Evolutionary conservation across 345 rosid species (phyloP).

Genomic region (Gossypium mustelinum): DNA sequence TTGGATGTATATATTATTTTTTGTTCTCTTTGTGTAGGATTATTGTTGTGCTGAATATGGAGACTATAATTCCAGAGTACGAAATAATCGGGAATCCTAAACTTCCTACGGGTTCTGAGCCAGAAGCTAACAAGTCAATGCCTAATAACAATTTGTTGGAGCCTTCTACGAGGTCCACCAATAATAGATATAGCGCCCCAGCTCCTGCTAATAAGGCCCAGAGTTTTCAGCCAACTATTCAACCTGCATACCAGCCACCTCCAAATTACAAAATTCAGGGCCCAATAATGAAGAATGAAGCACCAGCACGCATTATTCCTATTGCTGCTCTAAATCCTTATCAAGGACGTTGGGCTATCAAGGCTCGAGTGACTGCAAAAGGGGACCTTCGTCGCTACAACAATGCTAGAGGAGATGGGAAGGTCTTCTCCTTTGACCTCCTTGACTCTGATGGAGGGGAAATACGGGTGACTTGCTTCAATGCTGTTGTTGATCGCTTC

Average conservation of each 20-base stretch:
- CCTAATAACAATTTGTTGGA: constrained; percentile 26
- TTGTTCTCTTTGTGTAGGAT: constrained; percentile 42
- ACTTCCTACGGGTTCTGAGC: constrained; percentile 38
- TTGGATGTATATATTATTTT: constrained; percentile 11
- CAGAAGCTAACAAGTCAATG: constrained; percentile 35
- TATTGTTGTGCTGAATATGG: constrained; percentile 78
- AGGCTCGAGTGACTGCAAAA: constrained; percentile 88
- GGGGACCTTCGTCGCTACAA: constrained; percentile 85
- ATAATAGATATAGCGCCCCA: constrained; percentile 24
- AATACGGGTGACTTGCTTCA: constrained; percentile 86
- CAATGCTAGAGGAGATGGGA: constrained; percentile 90
- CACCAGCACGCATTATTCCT: constrained; percentile 75
- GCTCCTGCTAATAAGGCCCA: constrained; percentile 35
- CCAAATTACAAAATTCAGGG: constrained; percentile 72
- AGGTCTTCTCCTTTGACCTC: constrained; percentile 84
- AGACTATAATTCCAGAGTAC: constrained; percentile 61
- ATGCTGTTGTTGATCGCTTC: constrained; percentile 77
- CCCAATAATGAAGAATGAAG: constrained; percentile 81
- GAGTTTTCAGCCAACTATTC: constrained; percentile 60
- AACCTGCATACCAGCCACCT: constrained; percentile 75
- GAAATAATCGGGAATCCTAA: constrained; percentile 75
- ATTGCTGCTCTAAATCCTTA: constrained; percentile 84
- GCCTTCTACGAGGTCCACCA: constrained; percentile 27
- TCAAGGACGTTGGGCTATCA: constrained; percentile 92
- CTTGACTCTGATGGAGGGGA: constrained; percentile 94